These are phyloP conservation scores for Geranium incanum DNA, from an alignment of 441 rosid species.

Conservation along the genomic window DNA sequence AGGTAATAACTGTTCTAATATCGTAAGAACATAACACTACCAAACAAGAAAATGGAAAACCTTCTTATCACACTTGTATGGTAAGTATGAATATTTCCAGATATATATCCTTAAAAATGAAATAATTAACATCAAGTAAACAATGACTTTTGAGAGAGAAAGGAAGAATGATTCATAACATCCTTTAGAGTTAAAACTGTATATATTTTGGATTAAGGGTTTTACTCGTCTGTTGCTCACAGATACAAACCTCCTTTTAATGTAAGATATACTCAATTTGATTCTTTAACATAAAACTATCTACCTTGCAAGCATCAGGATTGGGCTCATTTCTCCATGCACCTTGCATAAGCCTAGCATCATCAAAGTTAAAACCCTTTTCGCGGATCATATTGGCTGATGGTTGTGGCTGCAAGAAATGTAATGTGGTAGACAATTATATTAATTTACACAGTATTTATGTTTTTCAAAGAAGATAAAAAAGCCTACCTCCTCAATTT, in stretches of 20 bases:
- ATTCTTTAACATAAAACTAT: constrained; percentile 17
- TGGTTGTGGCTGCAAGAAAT: constrained; percentile 37
- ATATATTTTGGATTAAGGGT: background rate
- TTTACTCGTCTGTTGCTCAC: background rate
- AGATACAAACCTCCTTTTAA: background rate
- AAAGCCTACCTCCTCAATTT: constrained; percentile 56
- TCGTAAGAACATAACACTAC: background rate
- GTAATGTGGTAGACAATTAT: background rate
- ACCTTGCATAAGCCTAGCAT: constrained; percentile 72
- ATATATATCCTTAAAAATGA: background rate
- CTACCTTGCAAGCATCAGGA: constrained; percentile 73
- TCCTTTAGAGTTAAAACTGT: background rate
- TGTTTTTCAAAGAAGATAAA: background rate
- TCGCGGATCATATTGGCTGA: constrained; percentile 51
- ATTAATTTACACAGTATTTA: background rate
- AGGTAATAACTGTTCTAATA: background rate
- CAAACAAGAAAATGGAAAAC: background rate
- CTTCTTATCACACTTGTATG: background rate
- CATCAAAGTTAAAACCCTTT: constrained; percentile 96
- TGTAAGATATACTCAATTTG: background rate
- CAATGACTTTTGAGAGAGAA: background rate
- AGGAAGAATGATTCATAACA: background rate
- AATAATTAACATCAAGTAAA: background rate
- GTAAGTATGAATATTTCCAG: background rate
- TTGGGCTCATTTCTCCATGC: constrained; percentile 76